A percentile compares a stretch with the other conserved stretches of the same genome.
Conservation (phyloP, 176 grass and related monocot genomes). For the Eragrostis curvula region DNA sequence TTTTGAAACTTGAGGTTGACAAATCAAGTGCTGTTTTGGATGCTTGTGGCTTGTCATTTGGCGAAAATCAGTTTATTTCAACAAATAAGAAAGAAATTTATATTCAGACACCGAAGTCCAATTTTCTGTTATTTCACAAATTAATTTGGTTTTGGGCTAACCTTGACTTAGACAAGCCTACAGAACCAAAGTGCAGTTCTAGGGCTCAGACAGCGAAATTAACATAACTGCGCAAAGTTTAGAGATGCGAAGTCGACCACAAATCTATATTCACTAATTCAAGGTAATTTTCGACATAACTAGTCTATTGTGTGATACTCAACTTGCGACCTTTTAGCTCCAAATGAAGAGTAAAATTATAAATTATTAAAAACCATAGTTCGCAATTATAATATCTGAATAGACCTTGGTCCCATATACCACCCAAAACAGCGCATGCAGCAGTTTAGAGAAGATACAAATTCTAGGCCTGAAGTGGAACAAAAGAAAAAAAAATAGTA, state of each 20-base stretch:
- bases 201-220: background rate
- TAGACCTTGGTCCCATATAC: no score
- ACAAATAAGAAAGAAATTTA: background rate
- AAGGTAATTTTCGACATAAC: background rate
- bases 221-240: background rate
- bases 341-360: no score
- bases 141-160: background rate
- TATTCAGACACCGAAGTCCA: background rate
- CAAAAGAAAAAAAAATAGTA: background rate
- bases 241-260: background rate
- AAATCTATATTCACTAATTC: background rate
- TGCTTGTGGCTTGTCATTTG: background rate
- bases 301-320: no score
- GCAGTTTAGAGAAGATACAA: background rate
- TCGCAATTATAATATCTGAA: no score
- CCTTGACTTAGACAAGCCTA: background rate
- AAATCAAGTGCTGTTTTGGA: background rate
- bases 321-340: no score
- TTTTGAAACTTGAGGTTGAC: background rate
- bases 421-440: no score
- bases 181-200: background rate
- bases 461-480: background rate
- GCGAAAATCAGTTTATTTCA: background rate
- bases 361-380: no score
- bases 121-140: background rate